Evolutionary conservation across 495 filamentous ascomycete species (phyloP), one percentile per base, ranked within the genome.

Genomic region (Annulohypoxylon moriforme): DNA sequence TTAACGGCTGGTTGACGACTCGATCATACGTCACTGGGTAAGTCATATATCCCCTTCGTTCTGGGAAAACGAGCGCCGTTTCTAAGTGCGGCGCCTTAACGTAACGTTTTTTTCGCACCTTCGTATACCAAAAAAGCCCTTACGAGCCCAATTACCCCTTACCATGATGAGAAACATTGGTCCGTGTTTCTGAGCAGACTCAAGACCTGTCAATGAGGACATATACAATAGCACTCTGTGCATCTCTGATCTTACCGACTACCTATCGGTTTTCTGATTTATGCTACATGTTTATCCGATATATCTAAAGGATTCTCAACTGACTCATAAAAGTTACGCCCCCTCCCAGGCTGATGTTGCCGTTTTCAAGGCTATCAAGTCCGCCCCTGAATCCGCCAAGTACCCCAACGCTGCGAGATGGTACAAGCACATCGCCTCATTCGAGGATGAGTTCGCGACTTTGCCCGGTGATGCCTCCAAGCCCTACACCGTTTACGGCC

Each of bases 141-240:
- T 62, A 46, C 61, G 59, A 75, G 63, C 60, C 59, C 52, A 68
- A 64, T 20, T 49, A 60, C 60, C 61, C 60, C 31, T 44, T 82
- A 80, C 80, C 77, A 88, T 96, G 93, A 97, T 96, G 93, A 96
- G 86, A 88, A 75, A 88, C 79, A 90, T 93, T 96, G 93, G 94
- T 97, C 94, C 94, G 94, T 97, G 94, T 97, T 97, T 87, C 94
- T 90, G 92, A 97, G 92, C 91, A 91, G 94, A 90, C 87, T 93
- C 94, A 97, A 97, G 94, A 96, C 92, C 91, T 92, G 91, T 88
- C 85, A 86, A 89, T 90, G 94, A 95, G 87, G 94, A 94, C 86
- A 89, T 84, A 80, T 76, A 83, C 88, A 86, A 89, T 86, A 85
- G 81, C 81, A 92, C 91, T 81, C 81, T 85, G 88, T 91, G 93